Conservation (phyloP, 1,284 basidiomycete species). For the Ceratobasidium sp. region DNA sequence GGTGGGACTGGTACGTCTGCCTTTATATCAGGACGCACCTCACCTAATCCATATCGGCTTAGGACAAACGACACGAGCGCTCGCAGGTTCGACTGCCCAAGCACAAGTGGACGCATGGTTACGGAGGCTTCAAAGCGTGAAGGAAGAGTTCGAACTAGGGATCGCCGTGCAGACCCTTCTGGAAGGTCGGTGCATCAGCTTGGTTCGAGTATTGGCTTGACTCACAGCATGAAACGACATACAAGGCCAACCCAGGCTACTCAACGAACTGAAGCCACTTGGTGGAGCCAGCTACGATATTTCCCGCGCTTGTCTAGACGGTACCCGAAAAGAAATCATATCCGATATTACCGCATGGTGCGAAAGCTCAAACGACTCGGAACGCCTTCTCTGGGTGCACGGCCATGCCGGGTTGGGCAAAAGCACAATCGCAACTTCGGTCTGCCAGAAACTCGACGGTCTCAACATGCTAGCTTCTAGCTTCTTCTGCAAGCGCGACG, state of each 20-base stretch:
- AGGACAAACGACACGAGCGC: too few relatives aligned
- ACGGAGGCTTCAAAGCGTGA: background rate
- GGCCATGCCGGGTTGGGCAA: slow-evolving; percentile 8
- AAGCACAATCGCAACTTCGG: background rate
- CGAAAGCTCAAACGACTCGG: background rate
- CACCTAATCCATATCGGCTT: too few relatives aligned
- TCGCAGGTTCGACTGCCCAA: background rate
- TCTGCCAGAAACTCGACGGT: background rate
- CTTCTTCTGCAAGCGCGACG: slow-evolving; percentile 19
- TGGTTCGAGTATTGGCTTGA: background rate
- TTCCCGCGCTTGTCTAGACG: background rate
- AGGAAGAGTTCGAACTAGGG: background rate
- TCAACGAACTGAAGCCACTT: background rate
- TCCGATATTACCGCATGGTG: background rate
- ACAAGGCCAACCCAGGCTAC: background rate
- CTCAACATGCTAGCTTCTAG: background rate
- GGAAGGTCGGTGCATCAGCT: background rate
- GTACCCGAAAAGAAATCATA: background rate
- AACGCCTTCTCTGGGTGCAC: slow-evolving; percentile 2
- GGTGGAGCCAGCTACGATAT: background rate
- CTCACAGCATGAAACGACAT: background rate
- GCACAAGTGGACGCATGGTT: background rate
- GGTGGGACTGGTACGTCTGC: background rate
- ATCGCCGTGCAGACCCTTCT: background rate
- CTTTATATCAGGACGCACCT: background rate